Evolutionary conservation across 2,329 filamentous ascomycete genomes (phyloP).

Genomic region (Rutstroemia sp.): DNA sequence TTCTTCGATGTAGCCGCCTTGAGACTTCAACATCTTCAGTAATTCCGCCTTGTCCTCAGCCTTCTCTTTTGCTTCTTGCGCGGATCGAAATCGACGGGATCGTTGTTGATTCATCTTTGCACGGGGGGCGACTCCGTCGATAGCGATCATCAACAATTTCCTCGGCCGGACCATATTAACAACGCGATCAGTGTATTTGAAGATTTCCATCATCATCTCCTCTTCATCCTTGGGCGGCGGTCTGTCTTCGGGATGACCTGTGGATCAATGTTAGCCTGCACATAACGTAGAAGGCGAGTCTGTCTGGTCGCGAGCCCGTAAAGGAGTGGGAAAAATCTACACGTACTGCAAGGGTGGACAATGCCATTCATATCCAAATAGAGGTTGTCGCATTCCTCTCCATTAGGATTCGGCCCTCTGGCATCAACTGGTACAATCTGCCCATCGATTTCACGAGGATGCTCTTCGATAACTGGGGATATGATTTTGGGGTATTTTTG

Average conservation of each 20-base stretch:
- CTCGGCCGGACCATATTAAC: slow-evolving; percentile 97
- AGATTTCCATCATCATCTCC: slow-evolving; percentile 99
- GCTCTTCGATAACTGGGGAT: slow-evolving; percentile 80
- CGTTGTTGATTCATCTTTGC: slow-evolving; percentile 99
- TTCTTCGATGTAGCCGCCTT: slow-evolving; percentile 56
- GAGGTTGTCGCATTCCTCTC: slow-evolving; percentile 95
- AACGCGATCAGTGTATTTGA: slow-evolving; percentile 96
- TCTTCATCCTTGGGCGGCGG: slow-evolving; percentile 89
- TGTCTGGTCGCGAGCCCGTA: neutral
- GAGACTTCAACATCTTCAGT: slow-evolving; percentile 72
- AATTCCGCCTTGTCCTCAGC: slow-evolving; percentile 86
- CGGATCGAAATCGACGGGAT: slow-evolving; percentile 87
- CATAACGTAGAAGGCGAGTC: neutral
- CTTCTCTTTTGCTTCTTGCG: slow-evolving; percentile 90
- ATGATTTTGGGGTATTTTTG: slow-evolving; percentile 98
- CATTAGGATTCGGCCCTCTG: slow-evolving; percentile 84
- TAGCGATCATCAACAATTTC: slow-evolving; percentile 94
- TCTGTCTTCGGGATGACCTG: slow-evolving; percentile 75
- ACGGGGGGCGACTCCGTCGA: slow-evolving; percentile 93
- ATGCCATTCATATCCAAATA: slow-evolving; percentile 99
- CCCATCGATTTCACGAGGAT: slow-evolving; percentile 75
- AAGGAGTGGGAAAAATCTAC: neutral
- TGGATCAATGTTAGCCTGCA: neutral
- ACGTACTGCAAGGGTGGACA: slow-evolving; percentile 77
- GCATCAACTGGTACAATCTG: slow-evolving; percentile 77